Evolutionary conservation across 768 basidiomycete genomes (phyloP).

Genomic region (Xerocomellus intermedius): DNA sequence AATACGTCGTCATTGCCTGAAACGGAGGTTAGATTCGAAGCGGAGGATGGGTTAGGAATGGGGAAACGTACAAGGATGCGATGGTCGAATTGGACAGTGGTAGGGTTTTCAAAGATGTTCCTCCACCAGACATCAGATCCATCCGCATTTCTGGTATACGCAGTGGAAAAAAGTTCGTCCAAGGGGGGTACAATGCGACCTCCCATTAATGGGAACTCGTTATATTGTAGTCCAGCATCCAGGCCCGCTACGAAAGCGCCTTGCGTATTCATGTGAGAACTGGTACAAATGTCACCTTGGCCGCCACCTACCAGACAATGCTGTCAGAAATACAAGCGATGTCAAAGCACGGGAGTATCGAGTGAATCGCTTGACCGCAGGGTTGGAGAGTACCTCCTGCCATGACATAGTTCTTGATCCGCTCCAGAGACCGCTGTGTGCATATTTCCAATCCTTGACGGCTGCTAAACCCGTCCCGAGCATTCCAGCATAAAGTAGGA

Average conservation of each 20-base stretch:
- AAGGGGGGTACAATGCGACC: slow-evolving; percentile 77
- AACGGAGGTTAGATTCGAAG: not conserved
- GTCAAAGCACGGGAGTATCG: slow-evolving; percentile 59
- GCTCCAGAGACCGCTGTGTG: slow-evolving; percentile 55
- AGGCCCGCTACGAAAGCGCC: slow-evolving; percentile 98
- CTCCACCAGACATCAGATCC: slow-evolving; percentile 89
- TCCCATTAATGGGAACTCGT: slow-evolving; percentile 97
- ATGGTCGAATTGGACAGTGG: slow-evolving; percentile 96
- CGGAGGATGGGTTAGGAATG: not conserved
- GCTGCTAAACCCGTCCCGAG: slow-evolving; percentile 73
- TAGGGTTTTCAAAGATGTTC: slow-evolving; percentile 96
- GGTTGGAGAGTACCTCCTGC: slow-evolving; percentile 51
- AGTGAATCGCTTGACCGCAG: slow-evolving; percentile 57
- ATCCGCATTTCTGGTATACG: slow-evolving; percentile 70
- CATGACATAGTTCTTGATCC: slow-evolving; percentile 46
- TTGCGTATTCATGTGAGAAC: slow-evolving; percentile 31
- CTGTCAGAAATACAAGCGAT: slow-evolving; percentile 85
- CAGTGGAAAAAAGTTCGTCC: slow-evolving; percentile 75
- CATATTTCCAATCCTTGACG: slow-evolving; percentile 78
- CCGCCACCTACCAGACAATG: slow-evolving; percentile 73
- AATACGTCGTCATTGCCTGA: slow-evolving; percentile 85
- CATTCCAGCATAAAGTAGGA: slow-evolving; percentile 94
- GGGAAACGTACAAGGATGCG: slow-evolving; percentile 71
- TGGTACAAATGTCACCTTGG: not conserved
- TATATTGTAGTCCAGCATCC: slow-evolving; percentile 96